Base-by-base conservation (phyloP, 179 eudicot genomes). In the Spergularia azorica region DNA sequence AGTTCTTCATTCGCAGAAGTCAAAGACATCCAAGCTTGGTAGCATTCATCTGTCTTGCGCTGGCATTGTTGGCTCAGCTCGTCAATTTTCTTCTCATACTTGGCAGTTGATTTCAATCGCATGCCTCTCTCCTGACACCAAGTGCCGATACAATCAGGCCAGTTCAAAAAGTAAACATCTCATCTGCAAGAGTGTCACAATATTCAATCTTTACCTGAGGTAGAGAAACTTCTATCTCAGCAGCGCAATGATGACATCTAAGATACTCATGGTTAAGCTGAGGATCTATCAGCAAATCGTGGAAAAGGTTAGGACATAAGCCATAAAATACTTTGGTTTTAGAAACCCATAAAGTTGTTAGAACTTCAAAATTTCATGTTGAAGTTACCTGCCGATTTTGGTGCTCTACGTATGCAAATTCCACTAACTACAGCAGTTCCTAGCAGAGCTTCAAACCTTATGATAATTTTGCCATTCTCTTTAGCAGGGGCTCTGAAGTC, bases 1-100 rank as follows among this genome's bases (percentile, higher is more conserved):
- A 95, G 88, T 83, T 95, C 91, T 79, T 91, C 90, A 70, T 89
- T 93, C 70, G 97, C 91, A 51, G 92, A 84, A 74, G 92, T 87
- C 79, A 88, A 83, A 57, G 97, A 95, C 99, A 95, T 91, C 99
- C 99, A 95, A 76, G 97, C 97, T 77, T 93, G 94, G 83, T 87
- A 88, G 80, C 97, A 95, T 85, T 95, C 99, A 79, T 93, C 95
- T 63, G 92, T 85, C 90, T 93, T 95, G 51, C 76, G 88, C 78
- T 88, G 89, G 83, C 92, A 88, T 83, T 82, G 90, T 65, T 80
- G 83, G 70, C 79, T 89, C 78, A 95, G 77, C 74, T 95, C 97
- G 82, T 89, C 86, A 76, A 93, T 91, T 80, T 83, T 87, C 89
- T 93, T 93, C 88, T 95, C 91, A 83, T 89, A 91, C 87, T 91